Conservation (phyloP, 768 basidiomycete species). For the Leccinum incarnatum region DNA sequence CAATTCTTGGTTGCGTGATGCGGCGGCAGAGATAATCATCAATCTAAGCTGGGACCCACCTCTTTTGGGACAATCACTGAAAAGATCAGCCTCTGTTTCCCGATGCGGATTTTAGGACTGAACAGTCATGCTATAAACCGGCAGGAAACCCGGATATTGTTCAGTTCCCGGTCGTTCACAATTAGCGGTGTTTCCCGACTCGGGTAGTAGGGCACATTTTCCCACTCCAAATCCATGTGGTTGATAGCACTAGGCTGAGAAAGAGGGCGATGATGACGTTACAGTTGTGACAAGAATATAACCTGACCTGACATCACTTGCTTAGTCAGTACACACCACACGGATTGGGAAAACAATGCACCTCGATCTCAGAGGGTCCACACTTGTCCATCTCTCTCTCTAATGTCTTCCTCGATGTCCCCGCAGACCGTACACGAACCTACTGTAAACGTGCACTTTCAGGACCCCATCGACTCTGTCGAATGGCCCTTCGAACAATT, state of each 20-base stretch:
- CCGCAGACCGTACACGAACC: background rate
- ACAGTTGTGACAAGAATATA: background rate
- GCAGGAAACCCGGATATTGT: background rate
- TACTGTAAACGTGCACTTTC: background rate
- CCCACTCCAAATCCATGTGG: slow-evolving; percentile 6
- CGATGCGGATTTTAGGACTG: background rate
- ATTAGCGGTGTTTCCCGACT: background rate
- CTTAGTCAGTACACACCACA: background rate
- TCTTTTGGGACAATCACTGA: background rate
- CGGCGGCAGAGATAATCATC: background rate
- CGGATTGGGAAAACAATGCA: background rate
- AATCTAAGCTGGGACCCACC: slow-evolving; percentile 1
- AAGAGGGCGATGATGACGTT: background rate
- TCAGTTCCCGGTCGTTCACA: background rate
- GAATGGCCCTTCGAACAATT: slow-evolving; percentile 31
- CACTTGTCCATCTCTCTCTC: background rate
- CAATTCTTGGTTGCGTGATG: background rate
- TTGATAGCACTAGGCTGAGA: background rate
- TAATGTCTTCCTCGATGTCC: slow-evolving; percentile 6
- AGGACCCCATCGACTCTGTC: background rate
- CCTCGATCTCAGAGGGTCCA: background rate
- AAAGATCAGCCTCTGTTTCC: background rate
- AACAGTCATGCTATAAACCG: background rate
- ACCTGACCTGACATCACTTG: background rate
- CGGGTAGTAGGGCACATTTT: background rate